Base-by-base conservation (phyloP, 2,329 filamentous ascomycete species). In the Cladophialophora immunda region DNA sequence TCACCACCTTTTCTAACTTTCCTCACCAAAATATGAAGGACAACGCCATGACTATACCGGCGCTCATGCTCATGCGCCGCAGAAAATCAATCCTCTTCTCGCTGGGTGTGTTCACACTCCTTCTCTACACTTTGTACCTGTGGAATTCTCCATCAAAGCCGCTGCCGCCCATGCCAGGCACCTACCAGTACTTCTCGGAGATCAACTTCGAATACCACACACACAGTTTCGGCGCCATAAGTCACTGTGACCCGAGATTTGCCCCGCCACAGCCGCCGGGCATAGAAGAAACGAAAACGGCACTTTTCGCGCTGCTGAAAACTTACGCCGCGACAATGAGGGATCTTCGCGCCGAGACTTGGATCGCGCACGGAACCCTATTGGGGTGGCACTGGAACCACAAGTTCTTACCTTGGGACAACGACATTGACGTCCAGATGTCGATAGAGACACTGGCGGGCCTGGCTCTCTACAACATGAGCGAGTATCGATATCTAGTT, bases 361-460 rank as follows among this genome's bases (percentile, higher is more conserved):
- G 68, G 65, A 64, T 69, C 36, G 56, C 58, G 1, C 68, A 69
- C 30, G 68, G 68, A 1, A 63, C 65, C 4, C 38, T 69, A 7
- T 27, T 69, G 15, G 68, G 68, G 8, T 68, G 65, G 65, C 56
- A 66, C 19, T 69, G 65, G 65, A 69, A 69, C 45, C 65, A 68
- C 32, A 65, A 63, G 41, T 34, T 69, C 36, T 29, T 69, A 4
- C 68, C 68, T 6, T 69, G 68, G 68, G 68, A 69, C 34, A 68
- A 58, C 22, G 68, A 69, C 22, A 59, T 69, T 11, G 68, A 69
- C 30, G 65, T 68, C 6, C 68, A 69, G 30, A 59, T 68, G 45
- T 65, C 68, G 9, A 36, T 36, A 17, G 50, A 65, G 17, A 60
- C 50, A 3, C 41, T 69, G 25, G 50, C 57, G 0, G 13, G 15